Percentiles rank a stretch among this genome's conserved stretches.
Evolutionary conservation across 139 green algal genomes (phyloP).

Genomic region (Chlamydomonas sphaeroides): DNA sequence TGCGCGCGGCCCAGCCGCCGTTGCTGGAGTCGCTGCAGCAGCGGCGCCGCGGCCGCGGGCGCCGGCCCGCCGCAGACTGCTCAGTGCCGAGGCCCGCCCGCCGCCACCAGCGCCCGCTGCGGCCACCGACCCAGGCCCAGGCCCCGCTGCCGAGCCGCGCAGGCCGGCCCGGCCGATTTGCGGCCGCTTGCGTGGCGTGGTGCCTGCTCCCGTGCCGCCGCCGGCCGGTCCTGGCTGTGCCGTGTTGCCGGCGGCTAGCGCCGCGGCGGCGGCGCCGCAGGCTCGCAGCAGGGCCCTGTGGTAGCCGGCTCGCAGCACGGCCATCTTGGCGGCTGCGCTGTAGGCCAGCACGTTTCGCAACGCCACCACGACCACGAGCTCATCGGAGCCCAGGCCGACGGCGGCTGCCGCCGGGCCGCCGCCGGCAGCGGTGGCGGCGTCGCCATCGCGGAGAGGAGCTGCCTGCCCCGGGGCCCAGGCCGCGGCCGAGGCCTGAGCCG

Average conservation of each 20-base stretch:
- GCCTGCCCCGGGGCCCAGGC: too few relatives aligned
- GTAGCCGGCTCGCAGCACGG: slow-evolving; percentile 42
- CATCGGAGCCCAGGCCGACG: neutral
- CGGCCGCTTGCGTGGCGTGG: neutral
- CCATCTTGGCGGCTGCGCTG: slow-evolving; percentile 53
- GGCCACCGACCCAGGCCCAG: too few relatives aligned
- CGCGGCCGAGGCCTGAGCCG: too few relatives aligned
- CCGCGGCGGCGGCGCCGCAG: slow-evolving; percentile 8
- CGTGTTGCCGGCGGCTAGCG: neutral
- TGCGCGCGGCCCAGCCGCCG: too few relatives aligned
- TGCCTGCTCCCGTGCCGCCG: neutral
- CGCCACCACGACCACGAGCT: slow-evolving; percentile 43
- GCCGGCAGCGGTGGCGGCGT: too few relatives aligned
- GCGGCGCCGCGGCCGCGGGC: too few relatives aligned
- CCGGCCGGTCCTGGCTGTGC: neutral
- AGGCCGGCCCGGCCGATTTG: neutral
- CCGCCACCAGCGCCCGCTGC: too few relatives aligned
- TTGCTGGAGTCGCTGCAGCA: too few relatives aligned
- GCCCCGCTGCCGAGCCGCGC: neutral
- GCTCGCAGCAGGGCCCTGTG: slow-evolving; percentile 51
- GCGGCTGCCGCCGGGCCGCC: too few relatives aligned
- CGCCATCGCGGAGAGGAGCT: too few relatives aligned
- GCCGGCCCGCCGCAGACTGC: too few relatives aligned
- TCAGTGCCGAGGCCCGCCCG: too few relatives aligned
- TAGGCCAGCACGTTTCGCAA: slow-evolving; percentile 63